A percentile compares a stretch with the other conserved stretches of the same genome.
These are phyloP conservation scores for Blastomyces percursus DNA, from an alignment of 2,329 filamentous ascomycete genomes.

Conservation along the genomic window DNA sequence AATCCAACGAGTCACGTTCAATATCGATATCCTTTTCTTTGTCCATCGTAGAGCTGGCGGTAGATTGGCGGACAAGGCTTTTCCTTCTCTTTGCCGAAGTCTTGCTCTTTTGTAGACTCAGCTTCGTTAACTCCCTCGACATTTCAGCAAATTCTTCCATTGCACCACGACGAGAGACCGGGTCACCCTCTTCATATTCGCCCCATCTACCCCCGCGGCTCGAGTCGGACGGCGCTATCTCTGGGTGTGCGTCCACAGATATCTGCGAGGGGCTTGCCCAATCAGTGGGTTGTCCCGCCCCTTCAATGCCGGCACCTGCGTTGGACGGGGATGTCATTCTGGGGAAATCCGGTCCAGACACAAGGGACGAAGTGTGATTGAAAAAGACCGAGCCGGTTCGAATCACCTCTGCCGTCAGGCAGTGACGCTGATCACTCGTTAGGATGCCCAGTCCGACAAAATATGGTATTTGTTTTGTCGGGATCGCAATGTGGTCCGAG, in stretches of 20 bases:
- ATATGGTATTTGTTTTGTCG: neutral
- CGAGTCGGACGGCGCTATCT: neutral
- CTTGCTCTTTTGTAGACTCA: constrained; percentile 37
- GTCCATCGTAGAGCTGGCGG: constrained; percentile 28
- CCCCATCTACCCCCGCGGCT: constrained; percentile 48
- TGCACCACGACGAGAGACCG: constrained; percentile 42
- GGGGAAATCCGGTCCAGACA: neutral
- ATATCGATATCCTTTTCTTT: constrained; percentile 42
- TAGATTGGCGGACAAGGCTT: constrained; percentile 21
- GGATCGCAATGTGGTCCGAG: neutral
- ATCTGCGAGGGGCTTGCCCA: neutral
- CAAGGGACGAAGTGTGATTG: neutral
- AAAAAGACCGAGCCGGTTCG: neutral
- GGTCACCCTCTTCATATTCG: constrained; percentile 47
- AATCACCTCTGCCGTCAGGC: neutral
- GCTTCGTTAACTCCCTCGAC: constrained; percentile 42
- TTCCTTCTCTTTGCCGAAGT: constrained; percentile 21
- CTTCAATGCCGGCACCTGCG: neutral
- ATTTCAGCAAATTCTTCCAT: constrained; percentile 52
- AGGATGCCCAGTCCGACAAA: neutral
- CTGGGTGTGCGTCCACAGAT: neutral
- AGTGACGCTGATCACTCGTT: neutral
- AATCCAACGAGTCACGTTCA: constrained; percentile 24
- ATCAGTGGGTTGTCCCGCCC: neutral
- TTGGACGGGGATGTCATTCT: neutral